Evolutionary conservation across 257 asterid genomes (phyloP), one percentile per base, ranked within the genome.

Genomic region (Catharanthus roseus): DNA sequence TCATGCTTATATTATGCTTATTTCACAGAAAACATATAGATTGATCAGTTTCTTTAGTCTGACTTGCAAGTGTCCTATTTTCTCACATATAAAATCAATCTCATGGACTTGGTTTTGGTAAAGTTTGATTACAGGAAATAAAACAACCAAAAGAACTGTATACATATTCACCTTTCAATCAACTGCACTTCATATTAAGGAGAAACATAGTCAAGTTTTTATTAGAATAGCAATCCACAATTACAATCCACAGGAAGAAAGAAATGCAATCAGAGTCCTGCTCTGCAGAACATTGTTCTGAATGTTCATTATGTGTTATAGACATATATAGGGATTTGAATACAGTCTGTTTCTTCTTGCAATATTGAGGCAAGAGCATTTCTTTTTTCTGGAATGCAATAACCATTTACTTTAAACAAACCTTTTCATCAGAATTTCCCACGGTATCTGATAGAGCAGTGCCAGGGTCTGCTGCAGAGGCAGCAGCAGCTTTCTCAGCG

Each of bases 371-470:
- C 18, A 23, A 50, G 8, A 16, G 28, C 15, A 4, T 55, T 55
- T 23, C 26, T 5, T 58, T 29, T 58, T 58, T 15, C 65, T 44
- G n/a, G 34, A 49, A 45, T 67, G 44, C 55, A 42, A 42, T 23
- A 34, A 26, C 4, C 29, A 26, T 44, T 18, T 15, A 15, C 7
- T 19, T 7, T 9, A 51, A 38, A 65, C 72, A 54, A 23, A 93
- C 98, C 97, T 86, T 86, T 70, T 86, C 90, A 39, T 49, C 78
- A 70, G 73, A 80, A 75, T 88, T 71, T 67, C 81, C 87, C 45
- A 65, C 79, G 54, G 69, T 57, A 64, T 82, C 90, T 63, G 92
- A 70, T 67, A 84, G 72, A 70, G 82, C 75, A 39, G 81, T 23
- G 26, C 88, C 72, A 77, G 87, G 72, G 18, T 82, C 90, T 44